Base-by-base conservation (phyloP, 768 basidiomycete genomes). In the Auricularia cornea region DNA sequence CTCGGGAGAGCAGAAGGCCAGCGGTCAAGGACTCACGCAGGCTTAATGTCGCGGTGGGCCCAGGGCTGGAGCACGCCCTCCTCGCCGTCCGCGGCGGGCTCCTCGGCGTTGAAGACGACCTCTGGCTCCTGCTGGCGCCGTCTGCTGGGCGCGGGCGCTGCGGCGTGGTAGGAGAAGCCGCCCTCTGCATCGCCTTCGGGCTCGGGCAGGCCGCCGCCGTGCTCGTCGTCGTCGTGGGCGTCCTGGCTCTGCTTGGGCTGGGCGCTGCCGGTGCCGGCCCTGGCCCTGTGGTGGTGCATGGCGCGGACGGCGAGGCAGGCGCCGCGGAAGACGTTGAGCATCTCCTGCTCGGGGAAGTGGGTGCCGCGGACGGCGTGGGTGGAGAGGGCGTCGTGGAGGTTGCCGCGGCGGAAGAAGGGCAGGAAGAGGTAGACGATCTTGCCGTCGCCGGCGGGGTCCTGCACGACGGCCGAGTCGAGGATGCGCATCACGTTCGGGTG, bases 401-500 rank as follows among this genome's bases (percentile, higher is more conserved):
- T 98, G 31, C 93, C 96, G 61, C 88, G 82, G 91, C 93, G 67
- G 23, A 62, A 61, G 62, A 69, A 56, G 0, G 97, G 97, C 4
- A 98, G 79, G 80, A 99, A 98, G 61, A 98, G 86, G 73, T 97
- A 98, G 32, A 97, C 93, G 63, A 98, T 90, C 74, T 96, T 90
- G 12, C 93, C 94, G 59, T 94, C 94, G 16, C 92, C 94, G 64
- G 90, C 88, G 35, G 90, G 88, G 70, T 98, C 94, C 74, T 97
- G 94, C 1, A 95, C 88, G 3, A 96, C 92, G 1, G 94, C 92
- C 16, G 94, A 95, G 71, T 98, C 94, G 74, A 96, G 75, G 73
- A 96, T 94, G 40, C 90, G 90, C 72, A 99, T 99, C 70, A 98
- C 98, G 73, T 98, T 98, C 23, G 90, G 90, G 74, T 98, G 96